These are phyloP conservation scores for Chlamydomonas sp. DNA, from an alignment of 139 green algal species.

Conservation along the genomic window DNA sequence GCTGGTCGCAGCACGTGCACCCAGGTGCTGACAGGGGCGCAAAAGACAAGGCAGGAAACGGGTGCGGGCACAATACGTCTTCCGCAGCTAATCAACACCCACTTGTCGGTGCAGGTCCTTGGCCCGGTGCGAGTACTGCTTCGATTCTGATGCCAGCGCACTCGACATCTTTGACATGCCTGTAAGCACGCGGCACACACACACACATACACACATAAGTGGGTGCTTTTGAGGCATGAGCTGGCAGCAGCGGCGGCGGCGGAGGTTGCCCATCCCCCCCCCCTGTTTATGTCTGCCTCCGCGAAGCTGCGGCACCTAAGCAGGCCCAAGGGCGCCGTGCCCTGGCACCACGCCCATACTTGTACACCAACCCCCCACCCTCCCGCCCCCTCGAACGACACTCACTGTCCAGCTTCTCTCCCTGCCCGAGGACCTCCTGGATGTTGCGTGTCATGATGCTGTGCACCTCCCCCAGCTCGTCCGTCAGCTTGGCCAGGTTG, in stretches of 20 bases:
- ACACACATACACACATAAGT: no score
- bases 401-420: constrained; percentile 90
- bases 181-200: no score
- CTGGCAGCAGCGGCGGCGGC: no score
- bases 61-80: no score
- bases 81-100: no score
- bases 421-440: constrained; percentile 91
- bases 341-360: neutral
- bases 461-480: constrained; percentile 79
- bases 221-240: no score
- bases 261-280: neutral
- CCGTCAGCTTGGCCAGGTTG: constrained; percentile 90
- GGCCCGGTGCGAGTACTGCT: constrained; percentile 73
- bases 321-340: neutral
- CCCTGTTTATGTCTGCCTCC: neutral
- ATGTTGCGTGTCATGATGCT: constrained; percentile 99
- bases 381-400: constrained; percentile 2
- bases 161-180: constrained; percentile 79
- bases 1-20: no score
- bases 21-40: no score
- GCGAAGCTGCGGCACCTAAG: no score
- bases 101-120: constrained; percentile 77
- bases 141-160: constrained; percentile 72
- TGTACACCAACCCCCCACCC: neutral
- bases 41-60: no score